Base-by-base conservation (phyloP, 108 stramenopile genomes). In the Chaetoceros muelleri region DNA sequence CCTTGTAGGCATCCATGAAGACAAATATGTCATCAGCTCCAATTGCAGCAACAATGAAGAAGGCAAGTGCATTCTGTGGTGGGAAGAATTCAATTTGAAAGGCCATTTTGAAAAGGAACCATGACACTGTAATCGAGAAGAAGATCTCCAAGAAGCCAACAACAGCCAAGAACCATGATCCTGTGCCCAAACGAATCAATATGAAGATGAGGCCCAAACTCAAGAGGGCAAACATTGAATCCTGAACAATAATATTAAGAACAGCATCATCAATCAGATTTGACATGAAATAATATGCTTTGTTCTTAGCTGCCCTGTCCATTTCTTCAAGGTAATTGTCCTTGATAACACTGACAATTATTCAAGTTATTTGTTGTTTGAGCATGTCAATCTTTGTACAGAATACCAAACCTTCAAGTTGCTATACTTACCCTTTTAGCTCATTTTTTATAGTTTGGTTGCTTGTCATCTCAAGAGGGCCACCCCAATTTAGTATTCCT, bases 1-100 rank as follows among this genome's bases (percentile, higher is more conserved):
- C 73, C 62, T 74, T 78, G 67, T 78, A 78, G 0, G 77, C 66
- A 63, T 78, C 77, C 67, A 73, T 74, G 51, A 78, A 78, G 49
- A 78, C 71, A 50, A 78, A 75, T 30, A 75, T 75, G 40, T 71
- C 74, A 46, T 64, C 66, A 16, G 72, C 76, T 18, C 77, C 77
- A 40, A 78, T 78, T 13, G 77, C 77, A 16, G 73, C 73, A 26
- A 78, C 77, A 50, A 78, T 67, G 50, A 78, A 78, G 1, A 78
- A 31, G 19, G 63, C 66, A n/a, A 78, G 49, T 20, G 70, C 28
- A 54, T 78, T 78, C 25, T 74, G 55, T 3, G 69, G 61, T n/a
- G 73, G 52, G 50, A 78, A 78, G 55, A 72, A 78, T 23, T 78
- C 56, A 51, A 78, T 71, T 46, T 55, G 62, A 28, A 78, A 67